Conservation (phyloP, 2,329 filamentous ascomycete species). For the Rhynchosporium graminicola region DNA sequence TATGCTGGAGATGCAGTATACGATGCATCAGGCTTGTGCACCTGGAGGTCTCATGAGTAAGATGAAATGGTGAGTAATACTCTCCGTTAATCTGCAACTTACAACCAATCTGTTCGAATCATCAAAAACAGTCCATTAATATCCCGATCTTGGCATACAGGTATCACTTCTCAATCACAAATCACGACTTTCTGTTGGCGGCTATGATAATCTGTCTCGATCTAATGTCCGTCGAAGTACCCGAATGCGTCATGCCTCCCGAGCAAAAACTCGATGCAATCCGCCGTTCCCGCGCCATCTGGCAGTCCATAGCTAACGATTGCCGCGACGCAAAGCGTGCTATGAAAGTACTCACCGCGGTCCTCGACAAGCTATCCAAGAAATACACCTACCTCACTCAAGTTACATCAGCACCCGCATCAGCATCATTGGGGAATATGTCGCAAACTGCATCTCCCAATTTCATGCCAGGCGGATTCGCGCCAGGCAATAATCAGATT, state of each 20-base stretch:
- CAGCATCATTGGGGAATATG: neutral
- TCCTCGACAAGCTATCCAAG: conserved; percentile 25
- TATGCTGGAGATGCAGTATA: conserved; percentile 51
- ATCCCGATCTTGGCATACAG: neutral
- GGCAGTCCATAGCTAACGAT: conserved; percentile 30
- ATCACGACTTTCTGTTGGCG: conserved; percentile 63
- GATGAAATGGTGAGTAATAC: conserved; percentile 48
- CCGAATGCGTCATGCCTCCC: conserved; percentile 26
- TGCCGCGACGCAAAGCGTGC: conserved; percentile 32
- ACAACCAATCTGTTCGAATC: too few relatives aligned
- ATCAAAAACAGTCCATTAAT: neutral
- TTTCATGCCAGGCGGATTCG: neutral
- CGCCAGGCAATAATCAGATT: neutral
- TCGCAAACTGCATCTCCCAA: too few relatives aligned
- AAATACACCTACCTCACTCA: conserved; percentile 13
- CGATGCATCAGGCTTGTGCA: conserved; percentile 51
- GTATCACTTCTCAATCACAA: conserved; percentile 56
- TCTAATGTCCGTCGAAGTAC: conserved; percentile 27
- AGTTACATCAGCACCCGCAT: neutral
- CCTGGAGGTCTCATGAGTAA: conserved; percentile 55
- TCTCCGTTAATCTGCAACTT: too few relatives aligned
- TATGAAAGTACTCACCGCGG: conserved; percentile 26
- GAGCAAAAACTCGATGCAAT: conserved; percentile 30
- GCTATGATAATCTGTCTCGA: conserved; percentile 60
- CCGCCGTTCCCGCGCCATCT: conserved; percentile 30